Conservation (phyloP, 768 basidiomycete genomes). For the Tricholoma terreum region DNA sequence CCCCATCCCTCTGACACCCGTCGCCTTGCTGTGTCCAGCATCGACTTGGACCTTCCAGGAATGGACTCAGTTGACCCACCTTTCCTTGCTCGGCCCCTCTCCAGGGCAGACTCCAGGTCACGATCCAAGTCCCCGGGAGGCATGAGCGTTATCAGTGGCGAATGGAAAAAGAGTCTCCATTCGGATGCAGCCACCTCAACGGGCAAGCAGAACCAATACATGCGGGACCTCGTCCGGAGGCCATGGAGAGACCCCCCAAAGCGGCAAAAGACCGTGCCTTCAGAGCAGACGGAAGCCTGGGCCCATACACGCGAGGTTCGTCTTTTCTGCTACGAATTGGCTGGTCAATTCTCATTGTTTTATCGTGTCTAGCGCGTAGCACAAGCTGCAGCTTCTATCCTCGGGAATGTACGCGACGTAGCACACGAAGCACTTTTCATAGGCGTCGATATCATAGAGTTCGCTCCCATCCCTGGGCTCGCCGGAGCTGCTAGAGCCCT, state of each 20-base stretch:
- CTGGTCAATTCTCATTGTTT: neutral
- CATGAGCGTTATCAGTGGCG: neutral
- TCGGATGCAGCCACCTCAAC: neutral
- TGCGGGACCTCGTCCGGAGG: slow-evolving; percentile 9
- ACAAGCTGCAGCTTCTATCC: slow-evolving; percentile 34
- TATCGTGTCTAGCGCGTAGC: slow-evolving; percentile 27
- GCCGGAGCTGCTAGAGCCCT: slow-evolving; percentile 48
- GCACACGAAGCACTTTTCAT: slow-evolving; percentile 43
- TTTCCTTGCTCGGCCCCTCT: neutral
- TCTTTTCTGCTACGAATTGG: neutral
- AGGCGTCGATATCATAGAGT: slow-evolving; percentile 40
- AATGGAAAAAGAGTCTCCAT: neutral
- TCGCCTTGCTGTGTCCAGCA: no score
- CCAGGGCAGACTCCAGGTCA: neutral
- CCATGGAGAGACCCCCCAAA: slow-evolving; percentile 29
- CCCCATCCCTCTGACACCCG: no score
- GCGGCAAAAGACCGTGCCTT: slow-evolving; percentile 32
- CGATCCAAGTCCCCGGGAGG: neutral
- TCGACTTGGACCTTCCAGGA: no score
- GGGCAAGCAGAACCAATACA: neutral
- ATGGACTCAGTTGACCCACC: no score
- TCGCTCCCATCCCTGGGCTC: slow-evolving; percentile 57
- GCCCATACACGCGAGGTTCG: slow-evolving; percentile 33
- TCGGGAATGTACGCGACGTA: slow-evolving; percentile 40
- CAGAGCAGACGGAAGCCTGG: slow-evolving; percentile 39